These are phyloP conservation scores for Juglanconis sp. DNA, from an alignment of 2,329 filamentous ascomycete genomes.

Conservation along the genomic window DNA sequence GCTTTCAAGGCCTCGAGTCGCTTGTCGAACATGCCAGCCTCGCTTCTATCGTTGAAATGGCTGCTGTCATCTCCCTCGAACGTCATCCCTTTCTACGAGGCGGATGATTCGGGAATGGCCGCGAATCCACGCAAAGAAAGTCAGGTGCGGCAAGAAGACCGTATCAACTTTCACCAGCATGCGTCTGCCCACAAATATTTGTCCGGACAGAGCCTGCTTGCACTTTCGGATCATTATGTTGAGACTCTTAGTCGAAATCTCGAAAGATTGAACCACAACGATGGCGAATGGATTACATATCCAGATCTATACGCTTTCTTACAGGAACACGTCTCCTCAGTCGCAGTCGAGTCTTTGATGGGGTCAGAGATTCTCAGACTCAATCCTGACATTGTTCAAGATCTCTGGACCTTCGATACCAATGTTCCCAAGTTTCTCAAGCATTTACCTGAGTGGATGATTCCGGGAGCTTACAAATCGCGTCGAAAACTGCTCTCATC, in stretches of 20 bases:
- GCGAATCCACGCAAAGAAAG: slow-evolving; percentile 3
- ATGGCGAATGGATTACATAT: slow-evolving; percentile 9
- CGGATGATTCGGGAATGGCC: slow-evolving; percentile 18
- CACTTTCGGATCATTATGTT: slow-evolving; percentile 4
- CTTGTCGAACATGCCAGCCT: slow-evolving; percentile 8
- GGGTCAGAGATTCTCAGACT: not conserved
- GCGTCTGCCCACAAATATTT: slow-evolving; percentile 11
- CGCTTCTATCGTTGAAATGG: not conserved
- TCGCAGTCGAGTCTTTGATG: not conserved
- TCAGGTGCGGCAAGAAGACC: slow-evolving; percentile 1
- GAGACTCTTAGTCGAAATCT: slow-evolving; percentile 2
- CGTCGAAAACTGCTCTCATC: too few species aligned
- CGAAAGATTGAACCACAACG: not conserved
- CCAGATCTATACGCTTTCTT: slow-evolving; percentile 15
- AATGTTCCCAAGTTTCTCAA: too few species aligned
- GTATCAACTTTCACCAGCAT: slow-evolving; percentile 12
- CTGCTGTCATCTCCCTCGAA: slow-evolving; percentile 2
- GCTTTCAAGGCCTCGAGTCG: slow-evolving; percentile 10
- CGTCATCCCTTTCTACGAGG: slow-evolving; percentile 13
- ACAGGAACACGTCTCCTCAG: not conserved
- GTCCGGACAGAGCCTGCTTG: not conserved
- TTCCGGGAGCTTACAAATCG: too few species aligned
- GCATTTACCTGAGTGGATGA: too few species aligned
- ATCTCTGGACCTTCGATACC: too few species aligned
- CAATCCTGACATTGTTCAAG: too few species aligned